Base-by-base conservation (phyloP, 306 rosid genomes). In the Fragaria iinumae region DNA sequence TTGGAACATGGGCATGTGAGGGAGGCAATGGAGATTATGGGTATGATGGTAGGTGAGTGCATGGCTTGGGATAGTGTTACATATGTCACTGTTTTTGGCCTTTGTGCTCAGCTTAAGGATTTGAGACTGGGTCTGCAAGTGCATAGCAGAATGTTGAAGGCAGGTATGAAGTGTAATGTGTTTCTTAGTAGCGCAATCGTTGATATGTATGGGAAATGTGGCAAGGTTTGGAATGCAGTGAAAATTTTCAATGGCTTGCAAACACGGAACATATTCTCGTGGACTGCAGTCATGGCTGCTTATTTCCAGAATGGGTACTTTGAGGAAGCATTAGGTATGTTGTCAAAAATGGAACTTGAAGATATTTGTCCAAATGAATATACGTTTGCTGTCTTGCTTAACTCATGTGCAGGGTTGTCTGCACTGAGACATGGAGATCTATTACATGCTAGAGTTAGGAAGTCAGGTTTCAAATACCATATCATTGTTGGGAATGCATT, bases 161-260 rank as follows among this genome's bases (percentile, higher is more conserved):
- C 59, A 4, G 85, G 74, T 45, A 39, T 75, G 16, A 56, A 77
- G 69, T 79, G 76, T 49, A 86, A 90, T 84, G 85, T 80, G 39
- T 90, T 65, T 80, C 75, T 87, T 23, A 67, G 86, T 75, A 85
- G 90, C 60, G 77, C 80, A 69, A 67, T 90, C 67, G 78, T 90
- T 72, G 93, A 87, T 63, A 90, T 90, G 96, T 90, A 85, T 64
- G 93, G 96, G 65, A 90, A 87, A 83, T 85, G 91, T 67, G 90
- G 90, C 32, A 64, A 73, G 67, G 83, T 85, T 72, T 38, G 32
- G 48, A 72, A 70, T 76, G 91, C 96, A 29, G 70, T 55, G 70
- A 84, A 77, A n/a, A 34, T 84, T 79, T 90, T 87, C 67, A 66
- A 81, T 62, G 53, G 81, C 71, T 79, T 87, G 79, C 80, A 14